Evolutionary conservation across 2,329 filamentous ascomycete genomes (phyloP), one percentile per base, ranked within the genome.

Genomic region (Elsinoe necatrix): DNA sequence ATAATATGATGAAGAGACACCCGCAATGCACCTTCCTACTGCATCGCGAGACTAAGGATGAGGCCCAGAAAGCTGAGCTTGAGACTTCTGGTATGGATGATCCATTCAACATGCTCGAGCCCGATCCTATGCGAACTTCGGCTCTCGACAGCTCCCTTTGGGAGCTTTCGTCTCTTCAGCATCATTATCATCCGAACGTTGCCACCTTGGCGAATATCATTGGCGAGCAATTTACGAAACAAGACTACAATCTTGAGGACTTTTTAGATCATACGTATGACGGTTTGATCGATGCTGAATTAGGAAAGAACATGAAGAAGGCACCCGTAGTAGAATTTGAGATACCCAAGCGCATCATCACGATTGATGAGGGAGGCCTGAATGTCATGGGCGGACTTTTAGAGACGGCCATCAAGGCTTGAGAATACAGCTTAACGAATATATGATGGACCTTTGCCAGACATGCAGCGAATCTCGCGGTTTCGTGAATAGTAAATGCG

Each of bases 141-240:
- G 93, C 95, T 16, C 88, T 98, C 58, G 90, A 97, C 58, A 95
- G 89, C 71, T 90, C 86, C 69, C 74, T 98, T 6, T 98, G 93
- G 95, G 93, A 98, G 70, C 79, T 98, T 54, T 87, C 95, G 59
- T 90, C 89, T 58, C 75, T 97, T 57, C 89, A 95, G 70, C 85
- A 84, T 0, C 95, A 98, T 71, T 97, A 95, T 71, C 93, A 98
- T 68, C 93, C 95, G 12, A 98, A 97, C 64, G 89, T 98, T 21
- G 91, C 92, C 0, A 93, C 91, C 2, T 83, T 98, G 63, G 86
- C 90, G 43, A 93, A 90, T 71, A 95, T 98, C 61, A 83, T 98
- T 57, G 88, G 88, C 1, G 90, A 97, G 72, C 93, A 97, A 69
- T 98, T 97, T 70, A 98, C 93, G 1, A 98, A 98, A 74, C 85